Percentiles rank a stretch among this genome's conserved stretches.
phyloP scores from a whole-genome alignment of 345 rosid genomes.

The Balakata baccata region DNA sequence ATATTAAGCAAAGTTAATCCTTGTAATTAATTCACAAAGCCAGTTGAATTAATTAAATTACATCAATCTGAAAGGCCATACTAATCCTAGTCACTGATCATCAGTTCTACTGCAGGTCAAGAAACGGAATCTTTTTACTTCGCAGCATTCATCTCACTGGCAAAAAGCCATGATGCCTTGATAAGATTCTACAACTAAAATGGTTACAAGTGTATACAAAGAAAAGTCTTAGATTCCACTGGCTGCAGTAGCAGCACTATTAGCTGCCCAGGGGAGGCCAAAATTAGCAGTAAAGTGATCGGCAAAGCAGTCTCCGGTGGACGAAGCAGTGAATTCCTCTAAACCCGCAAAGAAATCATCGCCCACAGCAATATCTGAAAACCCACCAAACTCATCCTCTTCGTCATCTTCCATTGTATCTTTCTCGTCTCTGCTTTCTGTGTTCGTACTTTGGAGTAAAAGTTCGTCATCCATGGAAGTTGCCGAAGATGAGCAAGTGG shows the following conservation, averaged over 20 bases:
- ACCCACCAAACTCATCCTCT: slow-evolving; percentile 51
- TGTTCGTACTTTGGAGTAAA: slow-evolving; percentile 32
- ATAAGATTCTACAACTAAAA: slow-evolving; percentile 27
- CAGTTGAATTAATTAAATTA: not conserved
- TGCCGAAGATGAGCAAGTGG: slow-evolving; percentile 41
- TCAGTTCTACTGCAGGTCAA: not conserved
- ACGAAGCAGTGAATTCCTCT: slow-evolving; percentile 50
- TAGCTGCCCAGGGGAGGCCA: slow-evolving; percentile 30
- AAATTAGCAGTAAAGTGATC: slow-evolving; percentile 42
- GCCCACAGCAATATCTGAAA: slow-evolving; percentile 55
- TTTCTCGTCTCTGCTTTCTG: slow-evolving; percentile 45
- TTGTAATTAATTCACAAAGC: slow-evolving; percentile 4
- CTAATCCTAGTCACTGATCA: not conserved
- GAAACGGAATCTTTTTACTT: slow-evolving; percentile 6
- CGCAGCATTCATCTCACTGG: slow-evolving; percentile 20
- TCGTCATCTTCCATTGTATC: slow-evolving; percentile 56
- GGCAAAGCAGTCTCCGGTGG: slow-evolving; percentile 41
- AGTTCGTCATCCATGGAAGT: slow-evolving; percentile 60
- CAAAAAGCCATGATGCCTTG: slow-evolving; percentile 15
- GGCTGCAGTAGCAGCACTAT: slow-evolving; percentile 34
- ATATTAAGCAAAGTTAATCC: not conserved
- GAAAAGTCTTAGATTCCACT: slow-evolving; percentile 20
- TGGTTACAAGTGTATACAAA: slow-evolving; percentile 11
- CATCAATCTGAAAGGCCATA: not conserved
- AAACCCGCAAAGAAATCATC: slow-evolving; percentile 80